These are phyloP conservation scores for Dispira parvispora DNA, from an alignment of 192 early-diverging fungal genomes.

Conservation along the genomic window DNA sequence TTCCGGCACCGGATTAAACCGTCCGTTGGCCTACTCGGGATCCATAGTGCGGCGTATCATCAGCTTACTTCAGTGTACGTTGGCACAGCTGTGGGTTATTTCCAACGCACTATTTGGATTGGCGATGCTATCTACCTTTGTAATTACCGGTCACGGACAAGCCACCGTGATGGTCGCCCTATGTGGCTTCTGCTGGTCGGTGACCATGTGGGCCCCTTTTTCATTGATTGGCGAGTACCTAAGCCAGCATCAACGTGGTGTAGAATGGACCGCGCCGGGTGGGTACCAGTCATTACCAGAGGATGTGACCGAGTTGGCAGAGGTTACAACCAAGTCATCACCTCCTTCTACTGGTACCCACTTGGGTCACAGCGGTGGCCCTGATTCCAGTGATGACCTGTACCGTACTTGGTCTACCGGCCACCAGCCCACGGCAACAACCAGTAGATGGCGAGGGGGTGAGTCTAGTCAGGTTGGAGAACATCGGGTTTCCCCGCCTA, in stretches of 20 bases:
- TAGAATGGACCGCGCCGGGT: background rate
- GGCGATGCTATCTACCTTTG: conserved; percentile 48
- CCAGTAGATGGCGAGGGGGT: no score
- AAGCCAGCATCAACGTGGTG: conserved; percentile 13
- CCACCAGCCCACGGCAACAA: no score
- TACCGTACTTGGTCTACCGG: no score
- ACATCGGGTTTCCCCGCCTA: no score
- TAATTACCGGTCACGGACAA: conserved; percentile 28
- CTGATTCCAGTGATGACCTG: no score
- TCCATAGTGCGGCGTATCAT: conserved; percentile 5
- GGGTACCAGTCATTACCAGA: background rate
- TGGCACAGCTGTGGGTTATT: conserved; percentile 47
- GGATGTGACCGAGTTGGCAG: background rate
- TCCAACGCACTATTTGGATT: conserved; percentile 49
- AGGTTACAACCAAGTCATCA: background rate
- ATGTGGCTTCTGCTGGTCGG: conserved; percentile 73
- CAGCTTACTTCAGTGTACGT: conserved; percentile 13
- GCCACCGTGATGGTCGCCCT: conserved; percentile 54
- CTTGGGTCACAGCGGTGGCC: no score
- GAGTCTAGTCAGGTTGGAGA: no score
- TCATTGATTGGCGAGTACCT: conserved; percentile 68
- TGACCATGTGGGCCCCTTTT: conserved; percentile 84
- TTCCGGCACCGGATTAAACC: background rate
- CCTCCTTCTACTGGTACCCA: background rate
- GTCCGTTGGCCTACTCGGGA: no score